A percentile compares a stretch with the other conserved stretches of the same genome.
Evolutionary conservation across 2,329 filamentous ascomycete species (phyloP).

Genomic region (Beauveria caledonica): DNA sequence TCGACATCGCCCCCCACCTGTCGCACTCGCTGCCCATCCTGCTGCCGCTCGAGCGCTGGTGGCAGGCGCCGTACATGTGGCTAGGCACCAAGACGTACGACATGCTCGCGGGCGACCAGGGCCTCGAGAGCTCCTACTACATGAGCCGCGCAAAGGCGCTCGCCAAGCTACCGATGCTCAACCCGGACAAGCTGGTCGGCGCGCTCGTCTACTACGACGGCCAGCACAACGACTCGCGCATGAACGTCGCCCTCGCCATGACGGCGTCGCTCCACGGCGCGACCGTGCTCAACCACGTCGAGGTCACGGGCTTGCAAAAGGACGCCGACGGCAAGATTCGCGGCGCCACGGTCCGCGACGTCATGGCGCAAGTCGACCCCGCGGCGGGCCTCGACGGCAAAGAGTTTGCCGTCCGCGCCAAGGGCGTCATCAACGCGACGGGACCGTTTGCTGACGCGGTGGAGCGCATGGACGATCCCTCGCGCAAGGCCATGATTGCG

Average conservation of each 20-base stretch:
- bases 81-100: conserved; percentile 70
- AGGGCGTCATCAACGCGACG: conserved; percentile 77
- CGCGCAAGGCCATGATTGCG: conserved; percentile 63
- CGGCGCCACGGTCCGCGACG: conserved; percentile 48
- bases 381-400: conserved; percentile 36
- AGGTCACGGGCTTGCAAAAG: conserved; percentile 68
- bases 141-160: conserved; percentile 69
- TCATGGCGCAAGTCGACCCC: conserved; percentile 56
- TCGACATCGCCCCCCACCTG: conserved; percentile 75
- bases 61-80: conserved; percentile 71
- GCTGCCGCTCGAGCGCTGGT: conserved; percentile 75
- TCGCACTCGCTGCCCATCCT: conserved; percentile 77
- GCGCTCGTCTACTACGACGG: conserved; percentile 82
- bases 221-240: conserved; percentile 79
- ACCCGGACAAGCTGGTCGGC: conserved; percentile 63
- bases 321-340: conserved; percentile 59
- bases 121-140: conserved; percentile 78
- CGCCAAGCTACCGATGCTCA: conserved; percentile 71
- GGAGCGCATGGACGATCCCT: conserved; percentile 69
- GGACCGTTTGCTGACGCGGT: conserved; percentile 75
- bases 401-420: conserved; percentile 64
- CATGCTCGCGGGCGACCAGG: conserved; percentile 70
- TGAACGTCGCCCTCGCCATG: conserved; percentile 77
- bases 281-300: conserved; percentile 72
- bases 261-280: conserved; percentile 73